phyloP scores from a whole-genome alignment of 2,329 filamentous ascomycete genomes.

The Magnaporthiopsis incrustans region DNA sequence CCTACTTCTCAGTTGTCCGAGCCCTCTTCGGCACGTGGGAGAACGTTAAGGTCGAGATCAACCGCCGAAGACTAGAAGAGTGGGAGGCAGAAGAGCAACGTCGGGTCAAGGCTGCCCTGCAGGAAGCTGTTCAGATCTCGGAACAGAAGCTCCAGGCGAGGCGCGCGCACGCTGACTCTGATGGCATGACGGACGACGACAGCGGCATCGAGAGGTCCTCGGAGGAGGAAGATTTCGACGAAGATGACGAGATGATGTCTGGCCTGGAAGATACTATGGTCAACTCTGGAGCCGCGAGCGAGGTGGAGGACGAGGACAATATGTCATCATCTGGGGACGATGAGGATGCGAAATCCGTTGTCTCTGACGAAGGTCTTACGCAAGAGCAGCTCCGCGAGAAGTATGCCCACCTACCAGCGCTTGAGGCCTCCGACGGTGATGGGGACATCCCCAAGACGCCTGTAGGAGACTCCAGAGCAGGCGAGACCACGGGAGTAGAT shows the following conservation, averaged over 20 bases:
- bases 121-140: conserved; percentile 64
- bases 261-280: conserved; percentile 31
- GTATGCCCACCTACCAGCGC: conserved; percentile 55
- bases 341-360: conserved; percentile 41
- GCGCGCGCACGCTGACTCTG: conserved; percentile 45
- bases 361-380: conserved; percentile 57
- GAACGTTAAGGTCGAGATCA: conserved; percentile 54
- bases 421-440: conserved; percentile 22
- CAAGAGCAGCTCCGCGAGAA: conserved; percentile 62
- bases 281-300: conserved; percentile 27
- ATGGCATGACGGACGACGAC: conserved; percentile 34
- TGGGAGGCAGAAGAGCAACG: conserved; percentile 60
- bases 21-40: conserved; percentile 52
- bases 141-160: conserved; percentile 60
- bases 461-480: not conserved
- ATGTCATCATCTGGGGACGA: conserved; percentile 60
- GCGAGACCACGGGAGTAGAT: conserved; percentile 10
- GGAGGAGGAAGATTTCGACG: conserved; percentile 37
- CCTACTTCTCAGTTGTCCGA: conserved; percentile 65
- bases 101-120: conserved; percentile 59
- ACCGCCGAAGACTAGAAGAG: conserved; percentile 48
- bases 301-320: conserved; percentile 40
- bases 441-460: conserved; percentile 11
- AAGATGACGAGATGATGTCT: conserved; percentile 30
- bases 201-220: conserved; percentile 23